Evolutionary conservation across 148 eudicot species (phyloP).

Genomic region (Spergularia marina): DNA sequence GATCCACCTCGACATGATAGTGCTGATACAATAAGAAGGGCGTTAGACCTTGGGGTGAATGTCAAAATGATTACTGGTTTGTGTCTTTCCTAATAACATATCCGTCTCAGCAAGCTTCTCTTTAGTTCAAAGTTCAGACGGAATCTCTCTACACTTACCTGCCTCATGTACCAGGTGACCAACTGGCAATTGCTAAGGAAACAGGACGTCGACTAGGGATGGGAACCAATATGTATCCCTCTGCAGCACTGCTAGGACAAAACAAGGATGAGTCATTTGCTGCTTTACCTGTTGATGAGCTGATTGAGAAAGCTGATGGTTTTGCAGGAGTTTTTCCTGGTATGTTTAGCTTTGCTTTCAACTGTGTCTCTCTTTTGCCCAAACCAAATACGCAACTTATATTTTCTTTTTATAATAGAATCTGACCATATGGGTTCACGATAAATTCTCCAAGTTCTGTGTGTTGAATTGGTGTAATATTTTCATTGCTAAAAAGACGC

Average conservation of each 20-base stretch:
- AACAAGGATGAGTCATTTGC: conserved; percentile 42
- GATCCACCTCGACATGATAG: conserved; percentile 66
- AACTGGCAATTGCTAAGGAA: conserved; percentile 55
- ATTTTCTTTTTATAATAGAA: no score
- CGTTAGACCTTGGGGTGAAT: conserved; percentile 53
- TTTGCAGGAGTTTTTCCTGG: conserved; percentile 64
- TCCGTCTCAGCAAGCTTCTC: no score
- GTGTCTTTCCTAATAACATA: background rate
- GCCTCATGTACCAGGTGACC: conserved; percentile 36
- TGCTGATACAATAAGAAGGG: conserved; percentile 52
- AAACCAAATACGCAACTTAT: no score
- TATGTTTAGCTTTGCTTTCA: conserved; percentile 21
- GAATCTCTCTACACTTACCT: no score
- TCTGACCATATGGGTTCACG: no score
- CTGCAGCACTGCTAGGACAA: conserved; percentile 48
- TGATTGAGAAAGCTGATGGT: conserved; percentile 18
- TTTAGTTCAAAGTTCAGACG: no score
- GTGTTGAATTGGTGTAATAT: no score
- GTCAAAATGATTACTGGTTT: conserved; percentile 63
- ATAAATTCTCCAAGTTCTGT: no score
- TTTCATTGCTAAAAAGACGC: no score
- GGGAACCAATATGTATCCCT: conserved; percentile 60
- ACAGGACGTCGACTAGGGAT: conserved; percentile 56
- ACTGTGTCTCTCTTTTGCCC: no score
- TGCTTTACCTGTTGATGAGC: conserved; percentile 49